Percentiles rank a stretch among this genome's conserved stretches.
These are phyloP conservation scores for Yamadazyma triangularis DNA, from an alignment of 1,139 yeast species.

Conservation along the genomic window DNA sequence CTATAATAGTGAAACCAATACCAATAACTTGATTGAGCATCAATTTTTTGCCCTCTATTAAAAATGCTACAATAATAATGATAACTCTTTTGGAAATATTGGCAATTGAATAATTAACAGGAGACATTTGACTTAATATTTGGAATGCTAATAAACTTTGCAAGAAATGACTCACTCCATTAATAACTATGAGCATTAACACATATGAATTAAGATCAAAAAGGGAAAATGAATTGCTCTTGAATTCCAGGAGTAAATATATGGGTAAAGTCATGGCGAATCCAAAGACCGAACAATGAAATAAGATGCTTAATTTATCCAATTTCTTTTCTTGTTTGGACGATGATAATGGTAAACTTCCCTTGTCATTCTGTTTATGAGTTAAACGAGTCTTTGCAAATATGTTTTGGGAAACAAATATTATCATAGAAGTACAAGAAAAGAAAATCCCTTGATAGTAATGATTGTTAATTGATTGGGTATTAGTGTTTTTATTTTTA, in stretches of 20 bases:
- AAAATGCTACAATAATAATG: slow-evolving; percentile 73
- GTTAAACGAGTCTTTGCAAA: slow-evolving; percentile 84
- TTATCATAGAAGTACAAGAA: slow-evolving; percentile 77
- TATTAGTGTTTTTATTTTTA: slow-evolving; percentile 24
- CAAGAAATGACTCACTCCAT: slow-evolving; percentile 78
- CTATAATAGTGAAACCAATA: slow-evolving; percentile 58
- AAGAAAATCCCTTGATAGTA: slow-evolving; percentile 60
- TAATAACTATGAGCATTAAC: slow-evolving; percentile 39
- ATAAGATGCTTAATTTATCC: slow-evolving; percentile 78
- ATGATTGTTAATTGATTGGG: slow-evolving; percentile 12
- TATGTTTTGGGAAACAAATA: slow-evolving; percentile 88
- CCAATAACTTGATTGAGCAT: slow-evolving; percentile 63
- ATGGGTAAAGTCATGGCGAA: slow-evolving; percentile 74
- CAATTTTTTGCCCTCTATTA: slow-evolving; percentile 67
- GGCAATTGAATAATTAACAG: slow-evolving; percentile 90
- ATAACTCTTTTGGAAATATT: slow-evolving; percentile 83
- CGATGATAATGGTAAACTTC: slow-evolving; percentile 15
- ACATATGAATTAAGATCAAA: slow-evolving; percentile 31
- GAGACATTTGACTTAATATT: slow-evolving; percentile 76
- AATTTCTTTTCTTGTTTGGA: slow-evolving; percentile 40
- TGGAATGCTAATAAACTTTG: slow-evolving; percentile 90
- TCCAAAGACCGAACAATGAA: slow-evolving; percentile 82
- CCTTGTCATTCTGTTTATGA: slow-evolving; percentile 17
- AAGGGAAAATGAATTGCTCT: slow-evolving; percentile 27
- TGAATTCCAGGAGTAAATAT: slow-evolving; percentile 65